Conservation (phyloP, 2,329 filamentous ascomycete species). For the Talaromyces sp. region DNA sequence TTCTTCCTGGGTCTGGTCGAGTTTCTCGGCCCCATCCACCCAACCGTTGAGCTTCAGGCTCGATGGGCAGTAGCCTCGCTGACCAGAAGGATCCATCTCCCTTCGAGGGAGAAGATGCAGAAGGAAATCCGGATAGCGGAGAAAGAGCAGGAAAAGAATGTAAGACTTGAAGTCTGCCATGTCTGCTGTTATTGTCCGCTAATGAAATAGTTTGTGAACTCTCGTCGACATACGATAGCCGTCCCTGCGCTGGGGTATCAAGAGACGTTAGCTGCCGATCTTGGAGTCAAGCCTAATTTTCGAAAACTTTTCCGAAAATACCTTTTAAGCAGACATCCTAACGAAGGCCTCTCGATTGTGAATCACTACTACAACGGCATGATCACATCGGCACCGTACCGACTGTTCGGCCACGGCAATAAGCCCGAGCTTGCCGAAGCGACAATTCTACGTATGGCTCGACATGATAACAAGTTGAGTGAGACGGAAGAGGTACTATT, state of each 20-base stretch:
- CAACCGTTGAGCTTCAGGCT: constrained; percentile 35
- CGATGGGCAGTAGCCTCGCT: constrained; percentile 33
- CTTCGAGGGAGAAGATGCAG: constrained; percentile 27
- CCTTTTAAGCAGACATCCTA: constrained; percentile 27
- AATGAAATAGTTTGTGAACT: constrained; percentile 27
- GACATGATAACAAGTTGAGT: constrained; percentile 25
- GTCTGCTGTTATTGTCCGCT: not conserved
- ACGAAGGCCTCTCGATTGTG: constrained; percentile 27
- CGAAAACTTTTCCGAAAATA: constrained; percentile 25
- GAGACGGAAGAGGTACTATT: constrained; percentile 23
- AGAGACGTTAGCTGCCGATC: constrained; percentile 32
- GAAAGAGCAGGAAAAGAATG: constrained; percentile 24
- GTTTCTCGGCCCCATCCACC: constrained; percentile 30
- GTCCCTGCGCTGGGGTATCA: constrained; percentile 30
- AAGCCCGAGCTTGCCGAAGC: constrained; percentile 30
- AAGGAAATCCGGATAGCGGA: constrained; percentile 27
- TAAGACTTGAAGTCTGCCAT: constrained; percentile 15
- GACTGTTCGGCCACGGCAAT: constrained; percentile 33
- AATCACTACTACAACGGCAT: constrained; percentile 37
- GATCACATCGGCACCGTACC: constrained; percentile 35
- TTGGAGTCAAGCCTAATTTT: constrained; percentile 33
- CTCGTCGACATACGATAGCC: constrained; percentile 31
- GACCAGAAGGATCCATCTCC: constrained; percentile 26
- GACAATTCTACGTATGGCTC: constrained; percentile 31
- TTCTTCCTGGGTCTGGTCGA: constrained; percentile 36